phyloP scores from a whole-genome alignment of 495 filamentous ascomycete species.

The Xylaria nigripes region DNA sequence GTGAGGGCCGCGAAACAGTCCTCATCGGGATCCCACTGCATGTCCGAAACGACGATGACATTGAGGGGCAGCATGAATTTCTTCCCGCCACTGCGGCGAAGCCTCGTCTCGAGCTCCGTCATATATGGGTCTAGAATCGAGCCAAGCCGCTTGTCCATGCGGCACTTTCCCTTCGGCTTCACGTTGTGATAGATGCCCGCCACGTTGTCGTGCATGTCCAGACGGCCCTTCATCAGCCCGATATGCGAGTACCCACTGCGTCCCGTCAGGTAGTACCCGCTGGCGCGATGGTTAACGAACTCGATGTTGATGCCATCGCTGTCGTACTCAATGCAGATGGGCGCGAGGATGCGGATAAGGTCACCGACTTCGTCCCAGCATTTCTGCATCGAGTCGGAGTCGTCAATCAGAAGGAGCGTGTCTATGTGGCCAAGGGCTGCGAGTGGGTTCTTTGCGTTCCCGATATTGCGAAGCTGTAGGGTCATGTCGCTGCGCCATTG shows the following conservation, averaged over 20 bases:
- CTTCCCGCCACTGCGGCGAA: slow-evolving; percentile 28
- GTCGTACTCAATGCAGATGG: slow-evolving; percentile 69
- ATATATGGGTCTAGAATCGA: slow-evolving; percentile 59
- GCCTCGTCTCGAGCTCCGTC: slow-evolving; percentile 7
- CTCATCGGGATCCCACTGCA: slow-evolving; percentile 29
- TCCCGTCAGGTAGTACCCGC: slow-evolving; percentile 32
- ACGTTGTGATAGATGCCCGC: slow-evolving; percentile 47
- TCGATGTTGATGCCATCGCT: slow-evolving; percentile 74
- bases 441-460: background rate
- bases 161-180: slow-evolving; percentile 11
- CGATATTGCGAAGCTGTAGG: background rate
- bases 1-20: slow-evolving; percentile 55
- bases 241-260: slow-evolving; percentile 49
- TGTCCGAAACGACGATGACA: slow-evolving; percentile 78
- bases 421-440: slow-evolving; percentile 55
- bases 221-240: slow-evolving; percentile 52
- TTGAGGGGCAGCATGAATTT: slow-evolving; percentile 62
- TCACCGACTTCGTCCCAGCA: slow-evolving; percentile 63
- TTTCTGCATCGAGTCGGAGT: slow-evolving; percentile 74
- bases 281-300: slow-evolving; percentile 60
- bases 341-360: slow-evolving; percentile 62
- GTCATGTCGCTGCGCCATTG: background rate
- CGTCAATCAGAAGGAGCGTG: slow-evolving; percentile 79
- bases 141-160: slow-evolving; percentile 54
- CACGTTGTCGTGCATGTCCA: slow-evolving; percentile 41